Conservation (phyloP, 306 rosid genomes). For the Oxytropis ochrocephala region DNA sequence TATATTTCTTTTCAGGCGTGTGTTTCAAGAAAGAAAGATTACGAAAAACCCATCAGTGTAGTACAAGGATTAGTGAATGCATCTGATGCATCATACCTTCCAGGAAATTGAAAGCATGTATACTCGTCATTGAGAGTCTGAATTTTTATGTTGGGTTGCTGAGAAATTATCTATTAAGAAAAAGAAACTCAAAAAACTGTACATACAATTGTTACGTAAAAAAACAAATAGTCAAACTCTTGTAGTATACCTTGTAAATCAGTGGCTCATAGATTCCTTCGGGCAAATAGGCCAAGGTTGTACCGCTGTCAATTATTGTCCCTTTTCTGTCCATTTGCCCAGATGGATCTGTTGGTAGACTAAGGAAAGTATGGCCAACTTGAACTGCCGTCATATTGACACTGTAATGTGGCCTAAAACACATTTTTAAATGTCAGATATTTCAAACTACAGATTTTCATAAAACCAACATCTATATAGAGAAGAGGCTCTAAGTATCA, state of each 20-base stretch:
- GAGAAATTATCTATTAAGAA: slow-evolving; percentile 57
- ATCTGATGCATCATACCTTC: slow-evolving; percentile 48
- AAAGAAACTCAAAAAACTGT: slow-evolving; percentile 21
- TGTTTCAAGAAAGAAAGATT: slow-evolving; percentile 10
- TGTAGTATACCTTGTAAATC: slow-evolving; percentile 49
- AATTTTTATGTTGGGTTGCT: slow-evolving; percentile 66
- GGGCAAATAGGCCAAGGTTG: slow-evolving; percentile 99
- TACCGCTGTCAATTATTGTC: slow-evolving; percentile 93
- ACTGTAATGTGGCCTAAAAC: slow-evolving; percentile 78
- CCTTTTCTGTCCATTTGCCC: slow-evolving; percentile 66
- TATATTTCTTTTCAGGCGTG: not conserved
- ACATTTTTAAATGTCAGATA: slow-evolving; percentile 11
- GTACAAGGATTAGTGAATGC: not conserved
- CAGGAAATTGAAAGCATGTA: slow-evolving; percentile 81
- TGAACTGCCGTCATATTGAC: slow-evolving; percentile 92
- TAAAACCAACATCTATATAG: slow-evolving; percentile 13
- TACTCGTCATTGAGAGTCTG: slow-evolving; percentile 79
- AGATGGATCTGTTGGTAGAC: slow-evolving; percentile 54
- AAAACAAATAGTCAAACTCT: not conserved
- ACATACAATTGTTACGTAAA: slow-evolving; percentile 5
- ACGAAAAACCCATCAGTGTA: not conserved
- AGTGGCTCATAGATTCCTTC: slow-evolving; percentile 73
- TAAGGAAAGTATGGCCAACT: slow-evolving; percentile 62
- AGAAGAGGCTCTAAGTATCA: not conserved
- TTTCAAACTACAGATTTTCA: slow-evolving; percentile 8